Evolutionary conservation across 768 basidiomycete species (phyloP).

Genomic region (Chiua virens): DNA sequence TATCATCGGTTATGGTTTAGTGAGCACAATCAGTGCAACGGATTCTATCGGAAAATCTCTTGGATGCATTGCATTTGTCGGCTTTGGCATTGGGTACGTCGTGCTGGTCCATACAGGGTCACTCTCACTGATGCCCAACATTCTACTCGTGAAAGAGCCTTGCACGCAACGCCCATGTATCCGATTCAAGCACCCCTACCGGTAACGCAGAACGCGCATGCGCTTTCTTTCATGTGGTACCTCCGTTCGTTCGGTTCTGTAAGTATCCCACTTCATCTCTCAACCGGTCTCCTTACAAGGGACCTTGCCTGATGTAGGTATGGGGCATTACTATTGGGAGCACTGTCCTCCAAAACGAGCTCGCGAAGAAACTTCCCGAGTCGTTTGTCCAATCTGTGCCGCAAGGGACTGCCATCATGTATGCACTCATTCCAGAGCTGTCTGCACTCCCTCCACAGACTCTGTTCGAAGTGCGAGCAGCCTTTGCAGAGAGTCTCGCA

Average conservation of each 20-base stretch:
- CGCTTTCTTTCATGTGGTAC: slow-evolving; percentile 45
- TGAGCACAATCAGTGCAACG: slow-evolving; percentile 29
- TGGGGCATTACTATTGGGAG: slow-evolving; percentile 53
- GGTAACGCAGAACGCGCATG: slow-evolving; percentile 40
- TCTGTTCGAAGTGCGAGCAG: slow-evolving; percentile 36
- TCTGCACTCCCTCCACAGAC: slow-evolving; percentile 33
- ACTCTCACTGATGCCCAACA: background rate
- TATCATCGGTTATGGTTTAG: slow-evolving; percentile 36
- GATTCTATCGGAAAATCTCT: slow-evolving; percentile 24
- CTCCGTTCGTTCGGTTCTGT: slow-evolving; percentile 38
- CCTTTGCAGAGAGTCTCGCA: slow-evolving; percentile 42
- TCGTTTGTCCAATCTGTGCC: slow-evolving; percentile 37
- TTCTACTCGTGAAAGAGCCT: background rate
- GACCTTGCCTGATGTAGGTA: slow-evolving; percentile 25
- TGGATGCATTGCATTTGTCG: slow-evolving; percentile 4
- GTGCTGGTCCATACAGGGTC: too few relatives aligned
- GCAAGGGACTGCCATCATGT: slow-evolving; percentile 42
- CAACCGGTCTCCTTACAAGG: background rate
- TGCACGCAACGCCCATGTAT: slow-evolving; percentile 34
- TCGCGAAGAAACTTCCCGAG: slow-evolving; percentile 41
- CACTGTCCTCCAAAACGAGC: slow-evolving; percentile 50
- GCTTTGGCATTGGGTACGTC: slow-evolving; percentile 3
- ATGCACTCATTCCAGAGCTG: slow-evolving; percentile 46
- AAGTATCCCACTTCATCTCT: background rate
- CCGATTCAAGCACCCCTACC: slow-evolving; percentile 49